Conservation (phyloP, 108 stramenopile genomes). For the Cylindrotheca fusiformis region DNA sequence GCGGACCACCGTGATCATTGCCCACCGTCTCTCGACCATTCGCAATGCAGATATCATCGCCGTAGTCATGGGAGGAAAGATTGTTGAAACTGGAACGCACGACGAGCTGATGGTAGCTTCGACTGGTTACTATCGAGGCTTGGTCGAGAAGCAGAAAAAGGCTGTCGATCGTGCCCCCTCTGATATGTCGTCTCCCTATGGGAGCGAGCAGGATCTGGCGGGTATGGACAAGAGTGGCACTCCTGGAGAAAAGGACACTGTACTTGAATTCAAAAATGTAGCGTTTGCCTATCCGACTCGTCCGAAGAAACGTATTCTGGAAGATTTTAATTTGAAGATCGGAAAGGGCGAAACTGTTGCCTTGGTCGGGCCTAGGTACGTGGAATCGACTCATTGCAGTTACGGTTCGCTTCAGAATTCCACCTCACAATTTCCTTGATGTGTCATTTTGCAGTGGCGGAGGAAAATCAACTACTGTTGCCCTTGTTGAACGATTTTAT, state of each 20-base stretch:
- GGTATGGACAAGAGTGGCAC: not conserved
- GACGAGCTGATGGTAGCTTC: slow-evolving; percentile 66
- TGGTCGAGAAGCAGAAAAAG: slow-evolving; percentile 73
- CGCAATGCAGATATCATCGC: slow-evolving; percentile 87
- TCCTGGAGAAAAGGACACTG: not conserved
- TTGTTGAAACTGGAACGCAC: slow-evolving; percentile 93
- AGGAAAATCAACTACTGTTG: slow-evolving; percentile 84
- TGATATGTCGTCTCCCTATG: not conserved
- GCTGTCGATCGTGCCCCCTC: not conserved
- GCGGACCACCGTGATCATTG: slow-evolving; percentile 90
- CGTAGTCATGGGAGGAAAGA: slow-evolving; percentile 74
- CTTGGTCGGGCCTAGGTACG: slow-evolving; percentile 49
- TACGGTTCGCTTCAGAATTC: not conserved
- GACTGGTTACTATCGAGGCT: slow-evolving; percentile 57
- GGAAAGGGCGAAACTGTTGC: slow-evolving; percentile 55
- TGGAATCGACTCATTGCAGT: not conserved
- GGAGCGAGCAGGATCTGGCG: not conserved
- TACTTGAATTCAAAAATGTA: slow-evolving; percentile 43
- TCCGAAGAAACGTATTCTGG: slow-evolving; percentile 33
- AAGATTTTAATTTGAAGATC: slow-evolving; percentile 43
- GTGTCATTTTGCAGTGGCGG: slow-evolving; percentile 42
- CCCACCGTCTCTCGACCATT: slow-evolving; percentile 93
- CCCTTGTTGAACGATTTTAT: slow-evolving; percentile 89
- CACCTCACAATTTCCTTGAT: not conserved
- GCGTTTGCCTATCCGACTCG: slow-evolving; percentile 54